phyloP scores from a whole-genome alignment of 805 yeast genomes.

The Spathaspora gorwiae region DNA sequence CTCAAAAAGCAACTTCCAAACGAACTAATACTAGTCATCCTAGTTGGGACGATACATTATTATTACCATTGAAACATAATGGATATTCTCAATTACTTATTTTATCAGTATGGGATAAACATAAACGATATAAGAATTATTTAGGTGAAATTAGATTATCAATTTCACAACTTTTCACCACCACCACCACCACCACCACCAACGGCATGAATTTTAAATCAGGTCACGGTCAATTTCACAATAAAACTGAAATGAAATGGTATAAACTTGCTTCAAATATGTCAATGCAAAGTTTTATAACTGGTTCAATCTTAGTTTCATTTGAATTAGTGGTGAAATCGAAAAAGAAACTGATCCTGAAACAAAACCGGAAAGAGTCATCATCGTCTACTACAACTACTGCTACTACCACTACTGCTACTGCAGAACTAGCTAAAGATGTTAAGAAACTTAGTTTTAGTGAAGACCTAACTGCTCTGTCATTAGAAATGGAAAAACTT shows the following conservation, averaged over 20 bases:
- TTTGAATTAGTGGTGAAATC: slow-evolving; percentile 31
- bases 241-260: slow-evolving; percentile 37
- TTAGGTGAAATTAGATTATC: slow-evolving; percentile 36
- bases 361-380: not conserved
- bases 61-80: slow-evolving; percentile 24
- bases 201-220: too few species aligned
- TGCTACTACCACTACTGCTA: too few species aligned
- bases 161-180: slow-evolving; percentile 24
- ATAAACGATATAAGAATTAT: slow-evolving; percentile 31
- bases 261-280: slow-evolving; percentile 39
- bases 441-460: not conserved
- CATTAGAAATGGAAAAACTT: not conserved
- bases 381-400: not conserved
- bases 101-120: slow-evolving; percentile 39
- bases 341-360: not conserved
- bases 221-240: slow-evolving; percentile 4
- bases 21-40: slow-evolving; percentile 34
- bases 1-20: slow-evolving; percentile 24
- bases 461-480: not conserved
- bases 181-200: too few species aligned
- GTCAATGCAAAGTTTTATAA: slow-evolving; percentile 38
- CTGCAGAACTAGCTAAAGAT: not conserved
- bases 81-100: slow-evolving; percentile 27
- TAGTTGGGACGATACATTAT: slow-evolving; percentile 34
- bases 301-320: slow-evolving; percentile 44